Evolutionary conservation across 345 rosid genomes (phyloP), one percentile per base, ranked within the genome.

Genomic region (Noccaea bulbosa): DNA sequence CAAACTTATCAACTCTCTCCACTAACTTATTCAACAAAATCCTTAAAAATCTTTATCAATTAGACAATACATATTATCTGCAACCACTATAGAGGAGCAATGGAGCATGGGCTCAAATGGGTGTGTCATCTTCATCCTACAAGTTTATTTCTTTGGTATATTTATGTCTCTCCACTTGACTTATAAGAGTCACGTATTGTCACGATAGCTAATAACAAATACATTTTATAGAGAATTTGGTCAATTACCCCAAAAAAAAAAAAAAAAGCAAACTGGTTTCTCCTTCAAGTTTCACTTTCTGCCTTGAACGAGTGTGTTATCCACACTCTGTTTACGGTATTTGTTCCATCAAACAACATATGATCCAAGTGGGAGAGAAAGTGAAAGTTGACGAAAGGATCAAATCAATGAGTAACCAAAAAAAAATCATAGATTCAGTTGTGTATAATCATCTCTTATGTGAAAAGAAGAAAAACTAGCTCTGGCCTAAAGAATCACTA

Each of bases 401-500:
- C 39, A 56, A 56, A 57, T 5, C 15, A 43, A 69, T 9, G 12
- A 55, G 45, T 9, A 7, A 53, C 15, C 22, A 22, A 11, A 43
- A 45, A 22, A 43, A 45, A 22, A 2, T 3, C 32, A 15, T 24
- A 11, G 30, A 45, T 35, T 8, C 30, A 17, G 3, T 37, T 46
- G 46, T 24, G 2, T 39, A 59, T 59, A 5, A 44, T 61, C 67
- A 62, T 45, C 41, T 30, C 53, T 5, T 9, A 22, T 7, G 11
- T 54, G 10, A 39, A 0, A 24, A 12, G 41, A 20, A 7, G n/a
- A 49, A 59, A 60, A 70, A 62, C 63, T 37, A 44, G 62, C 7
- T 71, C 40, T 71, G 47, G 48, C 33, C 64, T 56, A 64, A 71
- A 52, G 75, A 62, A 72, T 56, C 45, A 65, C 24, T 73, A 65